Percentiles rank a stretch among this genome's conserved stretches.
Conservation (phyloP, 2,329 filamentous ascomycete genomes). For the Aspergillus puulaauensis region DNA sequence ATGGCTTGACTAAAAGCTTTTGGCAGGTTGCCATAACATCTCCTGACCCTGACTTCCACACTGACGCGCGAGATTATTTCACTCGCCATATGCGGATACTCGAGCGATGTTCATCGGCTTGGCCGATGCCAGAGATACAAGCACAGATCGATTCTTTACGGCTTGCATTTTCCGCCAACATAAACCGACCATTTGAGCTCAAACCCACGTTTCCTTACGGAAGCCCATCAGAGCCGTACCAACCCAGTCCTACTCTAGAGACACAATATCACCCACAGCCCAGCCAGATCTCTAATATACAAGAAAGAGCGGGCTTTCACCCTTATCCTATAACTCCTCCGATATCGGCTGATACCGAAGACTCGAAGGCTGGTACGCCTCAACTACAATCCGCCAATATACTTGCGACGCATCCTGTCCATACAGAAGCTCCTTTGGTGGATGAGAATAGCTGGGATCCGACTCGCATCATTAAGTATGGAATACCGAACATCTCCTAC, state of each 20-base stretch:
- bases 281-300: conserved; percentile 47
- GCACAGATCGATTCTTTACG: conserved; percentile 85
- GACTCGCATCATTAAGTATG: conserved; percentile 85
- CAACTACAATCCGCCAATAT: conserved; percentile 62
- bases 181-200: conserved; percentile 79
- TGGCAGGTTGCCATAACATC: conserved; percentile 86
- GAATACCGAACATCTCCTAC: neutral
- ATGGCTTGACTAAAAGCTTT: neutral
- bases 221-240: conserved; percentile 67
- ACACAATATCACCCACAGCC: conserved; percentile 53
- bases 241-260: conserved; percentile 61
- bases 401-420: conserved; percentile 36
- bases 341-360: conserved; percentile 69
- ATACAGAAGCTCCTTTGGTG: conserved; percentile 58
- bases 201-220: conserved; percentile 86
- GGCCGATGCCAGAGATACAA: conserved; percentile 88
- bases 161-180: conserved; percentile 86
- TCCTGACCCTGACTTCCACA: conserved; percentile 83
- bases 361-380: conserved; percentile 75
- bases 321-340: conserved; percentile 76
- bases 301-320: conserved; percentile 50
- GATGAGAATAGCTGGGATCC: conserved; percentile 79
- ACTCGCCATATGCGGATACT: conserved; percentile 91
- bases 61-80: conserved; percentile 84
- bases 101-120: conserved; percentile 77